These are phyloP conservation scores for Apiotrichum domesticum DNA, from an alignment of 1,284 basidiomycete species.

Conservation along the genomic window DNA sequence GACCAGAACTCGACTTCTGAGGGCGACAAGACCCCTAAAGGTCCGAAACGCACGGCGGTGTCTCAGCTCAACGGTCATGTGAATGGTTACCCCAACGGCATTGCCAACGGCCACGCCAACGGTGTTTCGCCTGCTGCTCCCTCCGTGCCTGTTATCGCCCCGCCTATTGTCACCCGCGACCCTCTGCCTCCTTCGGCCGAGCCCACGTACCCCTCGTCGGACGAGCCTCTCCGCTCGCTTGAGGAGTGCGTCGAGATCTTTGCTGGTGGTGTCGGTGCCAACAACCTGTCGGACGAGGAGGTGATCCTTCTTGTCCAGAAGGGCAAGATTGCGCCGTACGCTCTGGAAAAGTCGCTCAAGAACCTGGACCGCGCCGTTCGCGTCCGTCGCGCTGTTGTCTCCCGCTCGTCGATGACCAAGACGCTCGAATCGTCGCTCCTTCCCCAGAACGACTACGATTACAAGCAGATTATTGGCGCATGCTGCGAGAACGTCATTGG, in stretches of 20 bases:
- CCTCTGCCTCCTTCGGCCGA: not conserved
- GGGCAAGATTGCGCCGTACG: constrained; percentile 90
- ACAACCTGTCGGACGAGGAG: constrained; percentile 82
- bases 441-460: constrained; percentile 84
- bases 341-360: constrained; percentile 85
- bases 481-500: constrained; percentile 99
- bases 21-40: constrained; percentile 20
- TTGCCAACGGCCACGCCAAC: constrained; percentile 12
- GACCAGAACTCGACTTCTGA: constrained; percentile 3
- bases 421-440: constrained; percentile 79
- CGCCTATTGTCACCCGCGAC: constrained; percentile 11
- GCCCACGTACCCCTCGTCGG: constrained; percentile 9
- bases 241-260: constrained; percentile 81
- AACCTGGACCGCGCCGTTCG: constrained; percentile 81
- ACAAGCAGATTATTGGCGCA: constrained; percentile 87
- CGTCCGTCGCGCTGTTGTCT: constrained; percentile 83
- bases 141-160: constrained; percentile 25
- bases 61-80: constrained; percentile 10
- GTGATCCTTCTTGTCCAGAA: constrained; percentile 81
- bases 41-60: not conserved
- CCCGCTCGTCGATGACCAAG: constrained; percentile 77
- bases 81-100: constrained; percentile 9
- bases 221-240: constrained; percentile 52
- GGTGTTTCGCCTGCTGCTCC: constrained; percentile 26
- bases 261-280: constrained; percentile 62